Base-by-base conservation (phyloP, 768 basidiomycete genomes). In the Rhodosporidiobolus sp. region DNA sequence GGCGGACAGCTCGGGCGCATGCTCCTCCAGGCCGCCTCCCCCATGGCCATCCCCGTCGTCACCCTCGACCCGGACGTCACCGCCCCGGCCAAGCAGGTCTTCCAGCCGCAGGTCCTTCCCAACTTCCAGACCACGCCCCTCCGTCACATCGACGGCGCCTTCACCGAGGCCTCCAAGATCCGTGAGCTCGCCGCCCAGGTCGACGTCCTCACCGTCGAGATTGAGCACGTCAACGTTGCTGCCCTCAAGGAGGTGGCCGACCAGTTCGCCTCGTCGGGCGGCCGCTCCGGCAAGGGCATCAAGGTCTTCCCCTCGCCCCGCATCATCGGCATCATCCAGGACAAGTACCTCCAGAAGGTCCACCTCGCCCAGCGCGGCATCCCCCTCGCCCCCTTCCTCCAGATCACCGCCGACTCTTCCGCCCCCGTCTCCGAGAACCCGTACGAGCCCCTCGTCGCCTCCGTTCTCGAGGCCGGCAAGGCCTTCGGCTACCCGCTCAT, bases 1-100 rank as follows among this genome's bases (percentile, higher is more conserved):
- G 96, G 96, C 49, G 94, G 95, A 73, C 95, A 98, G 82, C 87
- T 99, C 34, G 95, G 95, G 34, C 92, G 95, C 32, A 99, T 99
- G 96, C 86, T 99, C 22, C 91, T 89, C 8, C 88, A 89, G 45
- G 88, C 94, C 0, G 94, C 95, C 6, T 89, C 94, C 4, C 85
- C 92, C 45, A 86, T 98, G 61, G 91, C 93, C 78, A 85, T 96
- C 77, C 86, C 89, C 52, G 83, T 94, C 26, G 81, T 93, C 45
- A 87, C 96, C 74, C 89, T 99, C 48, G 96, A 96, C 79, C 86
- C 87, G 17, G 92, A 91, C 22, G 83, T 86, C n/a, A 80, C 86
- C 67, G 86, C 85, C 1, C 96, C 95, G 0, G 96, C 95, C 16
- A 99, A 98, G 81, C 94, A 95, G 80, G 83, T 95, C 75, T 72